Evolutionary conservation across 1,284 basidiomycete genomes (phyloP).

Genomic region (Schizophyllum commune): DNA sequence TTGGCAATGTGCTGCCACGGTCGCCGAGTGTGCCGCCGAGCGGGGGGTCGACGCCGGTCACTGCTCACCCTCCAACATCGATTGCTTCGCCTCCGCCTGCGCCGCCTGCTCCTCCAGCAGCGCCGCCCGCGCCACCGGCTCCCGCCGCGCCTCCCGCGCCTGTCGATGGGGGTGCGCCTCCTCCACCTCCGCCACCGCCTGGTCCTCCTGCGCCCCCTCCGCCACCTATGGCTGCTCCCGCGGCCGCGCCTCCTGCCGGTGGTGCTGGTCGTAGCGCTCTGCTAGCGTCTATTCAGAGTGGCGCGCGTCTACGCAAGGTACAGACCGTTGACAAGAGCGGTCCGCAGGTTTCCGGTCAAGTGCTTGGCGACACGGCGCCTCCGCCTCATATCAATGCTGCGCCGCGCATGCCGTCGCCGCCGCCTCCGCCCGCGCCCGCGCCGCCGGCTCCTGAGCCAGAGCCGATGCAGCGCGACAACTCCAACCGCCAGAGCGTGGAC

Average conservation of each 20-base stretch:
- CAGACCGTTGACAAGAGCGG: slow-evolving; percentile 82
- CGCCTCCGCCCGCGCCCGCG: slow-evolving; percentile 15
- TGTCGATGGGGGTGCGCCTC: slow-evolving; percentile 14
- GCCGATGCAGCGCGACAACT: slow-evolving; percentile 12
- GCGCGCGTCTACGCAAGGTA: slow-evolving; percentile 68
- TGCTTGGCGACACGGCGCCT: slow-evolving; percentile 73
- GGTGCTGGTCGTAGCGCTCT: slow-evolving; percentile 55
- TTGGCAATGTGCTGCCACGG: slow-evolving; percentile 58
- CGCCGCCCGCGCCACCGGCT: slow-evolving; percentile 18
- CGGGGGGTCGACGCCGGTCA: slow-evolving; percentile 7
- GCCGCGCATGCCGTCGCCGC: slow-evolving; percentile 38
- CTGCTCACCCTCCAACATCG: slow-evolving; percentile 21
- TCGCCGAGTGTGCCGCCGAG: slow-evolving; percentile 36
- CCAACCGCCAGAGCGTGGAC: slow-evolving; percentile 79
- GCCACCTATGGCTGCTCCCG: slow-evolving; percentile 24
- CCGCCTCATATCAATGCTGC: slow-evolving; percentile 58
- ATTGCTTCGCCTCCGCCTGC: slow-evolving; percentile 25
- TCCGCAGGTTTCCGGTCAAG: slow-evolving; percentile 62
- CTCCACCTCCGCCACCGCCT: slow-evolving; percentile 27
- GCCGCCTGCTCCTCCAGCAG: slow-evolving; percentile 26
- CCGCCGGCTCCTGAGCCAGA: slow-evolving; percentile 1
- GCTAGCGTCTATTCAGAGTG: slow-evolving; percentile 78
- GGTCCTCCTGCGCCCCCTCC: slow-evolving; percentile 27
- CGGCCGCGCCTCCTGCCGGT: slow-evolving; percentile 30
- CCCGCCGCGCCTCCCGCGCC: slow-evolving; percentile 5